Base-by-base conservation (phyloP, 108 stramenopile species). In the Fragilaria crotonensis region DNA sequence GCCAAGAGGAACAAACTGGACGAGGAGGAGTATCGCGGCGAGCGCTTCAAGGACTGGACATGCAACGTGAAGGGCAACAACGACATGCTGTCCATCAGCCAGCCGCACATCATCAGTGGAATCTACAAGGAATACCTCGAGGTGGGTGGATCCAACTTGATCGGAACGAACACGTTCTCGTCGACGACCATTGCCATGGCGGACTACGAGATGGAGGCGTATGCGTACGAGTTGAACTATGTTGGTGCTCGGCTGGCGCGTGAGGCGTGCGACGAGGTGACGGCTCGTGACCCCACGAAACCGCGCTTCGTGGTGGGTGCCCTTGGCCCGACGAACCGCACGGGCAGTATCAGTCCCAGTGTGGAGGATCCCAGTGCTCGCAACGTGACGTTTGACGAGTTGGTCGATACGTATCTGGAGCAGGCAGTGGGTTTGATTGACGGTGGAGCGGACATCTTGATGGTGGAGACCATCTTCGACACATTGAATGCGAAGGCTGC, bases 381-480 rank as follows among this genome's bases (percentile, higher is more conserved):
- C n/a, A n/a, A n/a, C n/a, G n/a, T n/a, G n/a, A n/a, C n/a, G n/a
- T 98, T 98, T 75, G 96, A 97, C 64, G 97, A 98, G 89, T 83
- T 98, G 30, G 98, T 96, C 33, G 89, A 84, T 48, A 84, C 98
- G 18, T 98, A 98, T 80, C 87, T 94, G 53, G 93, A 96, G 75
- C 92, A 97, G 73, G 70, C 86, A 33, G 93, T 93, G 33, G 96
- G 87, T n/a, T 71, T 98, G 62, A 70, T 96, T 64, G 98, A 97
- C 62, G 98, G 96, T 23, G 98, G 96, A 33, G 60, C 81, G 33
- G 98, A 98, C 63, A 89, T n/a, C n/a, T n/a, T n/a, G n/a, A n/a
- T n/a, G n/a, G n/a, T n/a, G n/a, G n/a, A n/a, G n/a, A n/a, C n/a
- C 5, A 97, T 98, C 62, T 98, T 97, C 66, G 98, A 98, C 60